Base-by-base conservation (phyloP, 2,329 filamentous ascomycete species). In the Aureobasidium sp. region DNA sequence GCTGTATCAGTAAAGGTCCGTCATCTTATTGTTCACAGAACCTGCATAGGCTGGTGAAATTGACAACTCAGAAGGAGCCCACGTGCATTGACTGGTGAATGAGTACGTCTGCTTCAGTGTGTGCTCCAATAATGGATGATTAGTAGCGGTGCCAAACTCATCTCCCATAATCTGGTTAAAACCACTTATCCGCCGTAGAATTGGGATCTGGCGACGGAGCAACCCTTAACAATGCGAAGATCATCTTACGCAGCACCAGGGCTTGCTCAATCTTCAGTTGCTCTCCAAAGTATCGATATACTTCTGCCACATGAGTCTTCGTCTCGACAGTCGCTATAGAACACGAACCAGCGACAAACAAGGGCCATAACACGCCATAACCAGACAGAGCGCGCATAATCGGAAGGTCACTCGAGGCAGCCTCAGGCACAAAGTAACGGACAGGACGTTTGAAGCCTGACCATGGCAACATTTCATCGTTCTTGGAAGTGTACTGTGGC, bases 201-300 rank as follows among this genome's bases (percentile, higher is more conserved):
- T 3, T 7, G 24, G 33, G 9, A 3, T 6, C 15, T 24, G 48
- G 12, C 3, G 31, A 37, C n/a, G 49, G 19, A 19, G 35, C 29
- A 4, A 19, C 50, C 4, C 22, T 54, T 2, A 22, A 19, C 15
- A 54, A 11, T 14, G 22, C 22, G 15, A 8, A 48, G 9, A 60
- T 31, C 57, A 60, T 49, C 11, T 50, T 33, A 1, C 44, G 33
- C 2, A 60, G 35, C n/a, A 60, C 35, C 9, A 60, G 24, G 19
- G 57, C 57, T 33, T 60, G 57, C 14, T 60, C 57, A 14, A 60
- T 60, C 35, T 50, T 39, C 11, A 49, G n/a, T 11, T 60, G 33
- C 17, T 60, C 35, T 6, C 57, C 57, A n/a, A 60, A 50, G 24
- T 49, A 60, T 33, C n/a, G 5, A n/a, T 42, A 60, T 12, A 60